Base-by-base conservation (phyloP, 1,284 basidiomycete genomes). In the Fomitopsis palustris region DNA sequence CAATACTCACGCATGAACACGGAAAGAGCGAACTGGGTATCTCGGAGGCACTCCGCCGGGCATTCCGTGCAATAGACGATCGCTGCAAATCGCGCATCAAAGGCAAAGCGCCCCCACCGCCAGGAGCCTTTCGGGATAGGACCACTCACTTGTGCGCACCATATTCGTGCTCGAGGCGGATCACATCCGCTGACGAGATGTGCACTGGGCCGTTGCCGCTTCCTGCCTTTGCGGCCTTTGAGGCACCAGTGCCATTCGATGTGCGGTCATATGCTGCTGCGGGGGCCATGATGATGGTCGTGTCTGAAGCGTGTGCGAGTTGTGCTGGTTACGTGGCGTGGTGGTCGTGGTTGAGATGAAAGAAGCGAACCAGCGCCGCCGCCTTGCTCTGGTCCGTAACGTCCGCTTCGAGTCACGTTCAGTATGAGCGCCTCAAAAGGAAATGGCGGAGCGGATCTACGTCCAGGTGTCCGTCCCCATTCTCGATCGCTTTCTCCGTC, bases 91-190 rank as follows among this genome's bases (percentile, higher is more conserved):
- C 54, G 38, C 54, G 38, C 27, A 42, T 33, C 54, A 43, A 41
- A 25, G 39, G 39, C 6, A 19, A 33, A 43, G 41, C 54, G 54
- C 25, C 27, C 23, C 38, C 54, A 19, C n/a, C 35, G 10, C 41
- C 19, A 23, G 47, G 9, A 9, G 27, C 19, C 16, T n/a, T 6
- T 45, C n/a, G 17, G 23, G 37, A 54, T 39, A 47, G 35, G 62
- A 59, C 35, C 33, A 84, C 89, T 83, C 74, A 95, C 92, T 95
- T 95, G 81, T 95, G 93, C 57, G 93, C 93, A 38, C 89, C 88
- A 70, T 88, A 83, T 70, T 92, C 82, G 69, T 91, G 84, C 75
- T 98, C 96, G 67, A 96, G 81, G 53, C 81, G 76, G 63, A 98
- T 92, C 53, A 94, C 83, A 57, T 91, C 83, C 53, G 84, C 78